Evolutionary conservation across 768 basidiomycete genomes (phyloP), one percentile per base, ranked within the genome.

Genomic region (Pleurotus citrinopileatus): DNA sequence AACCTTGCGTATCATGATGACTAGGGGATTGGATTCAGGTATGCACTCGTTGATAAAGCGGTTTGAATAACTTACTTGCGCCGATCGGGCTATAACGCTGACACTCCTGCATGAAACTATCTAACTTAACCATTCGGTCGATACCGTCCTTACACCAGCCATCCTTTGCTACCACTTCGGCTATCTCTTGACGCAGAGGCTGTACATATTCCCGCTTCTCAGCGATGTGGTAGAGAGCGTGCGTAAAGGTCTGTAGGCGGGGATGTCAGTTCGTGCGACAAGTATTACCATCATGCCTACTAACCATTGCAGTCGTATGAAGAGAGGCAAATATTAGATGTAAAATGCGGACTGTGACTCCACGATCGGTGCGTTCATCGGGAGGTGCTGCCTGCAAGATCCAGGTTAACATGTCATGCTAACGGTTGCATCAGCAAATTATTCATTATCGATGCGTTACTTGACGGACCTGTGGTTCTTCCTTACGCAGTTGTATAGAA

Each of bases 41-140:
- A 42, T 44, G 9, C 20, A 44, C n/a, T 6, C 23, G 13, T 8
- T 8, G 23, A 5, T 4, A 12, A 29, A 19, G 38, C 9, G 6
- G 9, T 17, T 40, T 6, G 17, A 42, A 28, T 13, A 17, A 42
- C 3, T 15, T 29, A 68, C 66, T 37, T 3, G 57, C 38, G 20
- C 52, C 58, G 23, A 64, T 52, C 5, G 64, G 64, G n/a, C 57
- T 57, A 28, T 54, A 51, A 2, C 70, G 57, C 56, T 65, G 63
- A 17, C 60, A 58, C 58, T 74, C 73, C 51, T 66, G 65, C 36
- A 74, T 46, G 59, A 73, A 70, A 59, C 73, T 74, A 59, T 74
- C 71, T 12, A 70, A 13, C 55, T 65, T 64, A 44, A 32, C 60
- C 69, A 73, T 69, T 53, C 62, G 58, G n/a, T 58, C 59, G 42